phyloP scores from a whole-genome alignment of 2,329 filamentous ascomycete species.

The Claviceps fusiformis region DNA sequence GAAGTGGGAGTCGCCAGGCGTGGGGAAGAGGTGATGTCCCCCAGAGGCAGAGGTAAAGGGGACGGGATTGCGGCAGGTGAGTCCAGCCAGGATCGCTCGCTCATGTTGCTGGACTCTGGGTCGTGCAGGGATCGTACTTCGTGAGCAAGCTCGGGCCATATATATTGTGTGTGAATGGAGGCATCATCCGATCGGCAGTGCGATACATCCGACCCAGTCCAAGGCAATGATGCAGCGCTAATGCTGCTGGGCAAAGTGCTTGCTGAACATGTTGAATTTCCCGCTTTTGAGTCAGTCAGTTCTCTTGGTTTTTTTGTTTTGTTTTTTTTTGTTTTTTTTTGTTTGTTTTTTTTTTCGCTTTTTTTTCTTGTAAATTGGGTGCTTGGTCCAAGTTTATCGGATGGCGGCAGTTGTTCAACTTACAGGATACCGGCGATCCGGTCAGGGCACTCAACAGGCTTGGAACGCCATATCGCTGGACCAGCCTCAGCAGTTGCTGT shows the following conservation, averaged over 20 bases:
- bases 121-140: constrained; percentile 23
- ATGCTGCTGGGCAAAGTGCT: constrained; percentile 26
- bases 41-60: constrained; percentile 17
- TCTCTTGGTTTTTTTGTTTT: background rate
- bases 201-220: constrained; percentile 28
- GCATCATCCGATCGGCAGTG: constrained; percentile 25
- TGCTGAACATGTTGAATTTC: constrained; percentile 26
- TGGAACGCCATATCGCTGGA: constrained; percentile 24
- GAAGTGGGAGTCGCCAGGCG: constrained; percentile 23
- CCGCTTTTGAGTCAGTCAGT: constrained; percentile 17
- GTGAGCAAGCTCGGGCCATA: constrained; percentile 21
- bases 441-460: constrained; percentile 24
- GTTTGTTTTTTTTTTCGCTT: background rate
- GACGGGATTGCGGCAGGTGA: constrained; percentile 24
- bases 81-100: constrained; percentile 26
- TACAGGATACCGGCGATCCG: constrained; percentile 23
- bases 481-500: constrained; percentile 22
- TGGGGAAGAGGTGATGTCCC: constrained; percentile 23
- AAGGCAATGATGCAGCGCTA: constrained; percentile 27
- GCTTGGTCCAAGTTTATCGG: background rate
- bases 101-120: constrained; percentile 19
- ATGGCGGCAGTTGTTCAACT: constrained; percentile 8
- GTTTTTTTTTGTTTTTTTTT: background rate
- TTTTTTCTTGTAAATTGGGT: background rate
- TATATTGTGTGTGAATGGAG: constrained; percentile 25